Conservation (phyloP, 306 rosid species). For the Prunus armeniaca region DNA sequence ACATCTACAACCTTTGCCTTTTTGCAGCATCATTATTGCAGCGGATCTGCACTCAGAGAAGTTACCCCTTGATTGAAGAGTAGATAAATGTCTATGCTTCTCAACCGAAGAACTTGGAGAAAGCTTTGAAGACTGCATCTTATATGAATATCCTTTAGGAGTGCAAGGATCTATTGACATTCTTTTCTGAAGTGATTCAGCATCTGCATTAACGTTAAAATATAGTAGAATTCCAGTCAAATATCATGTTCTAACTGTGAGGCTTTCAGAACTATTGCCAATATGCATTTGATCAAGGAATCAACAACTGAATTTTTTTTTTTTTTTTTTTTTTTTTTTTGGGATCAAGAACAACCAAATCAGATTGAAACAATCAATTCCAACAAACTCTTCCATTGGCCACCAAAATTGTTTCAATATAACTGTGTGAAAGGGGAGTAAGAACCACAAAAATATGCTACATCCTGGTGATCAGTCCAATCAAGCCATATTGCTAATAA, state of each 20-base stretch:
- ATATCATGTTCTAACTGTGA: background rate
- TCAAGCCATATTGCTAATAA: background rate
- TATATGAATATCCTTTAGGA: conserved; percentile 67
- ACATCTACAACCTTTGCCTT: conserved; percentile 70
- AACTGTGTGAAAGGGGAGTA: background rate
- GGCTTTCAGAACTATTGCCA: background rate
- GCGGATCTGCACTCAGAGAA: conserved; percentile 91
- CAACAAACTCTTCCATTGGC: background rate
- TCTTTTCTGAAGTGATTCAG: conserved; percentile 49
- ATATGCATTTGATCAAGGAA: background rate
- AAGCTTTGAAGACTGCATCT: conserved; percentile 41
- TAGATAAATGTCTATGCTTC: conserved; percentile 30
- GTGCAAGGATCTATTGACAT: conserved; percentile 75
- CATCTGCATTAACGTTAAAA: conserved; percentile 54
- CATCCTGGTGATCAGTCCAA: background rate
- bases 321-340: background rate
- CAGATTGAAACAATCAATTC: background rate
- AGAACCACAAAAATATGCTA: background rate
- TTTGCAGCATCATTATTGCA: conserved; percentile 68
- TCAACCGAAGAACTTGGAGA: conserved; percentile 48
- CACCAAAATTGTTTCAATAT: background rate
- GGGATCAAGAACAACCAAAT: background rate
- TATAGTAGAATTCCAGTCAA: conserved; percentile 14
- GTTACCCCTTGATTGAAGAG: conserved; percentile 70
- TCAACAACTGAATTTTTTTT: background rate